Conservation (phyloP, 192 early-diverging fungal genomes). For the Neocallimastix lanati region DNA sequence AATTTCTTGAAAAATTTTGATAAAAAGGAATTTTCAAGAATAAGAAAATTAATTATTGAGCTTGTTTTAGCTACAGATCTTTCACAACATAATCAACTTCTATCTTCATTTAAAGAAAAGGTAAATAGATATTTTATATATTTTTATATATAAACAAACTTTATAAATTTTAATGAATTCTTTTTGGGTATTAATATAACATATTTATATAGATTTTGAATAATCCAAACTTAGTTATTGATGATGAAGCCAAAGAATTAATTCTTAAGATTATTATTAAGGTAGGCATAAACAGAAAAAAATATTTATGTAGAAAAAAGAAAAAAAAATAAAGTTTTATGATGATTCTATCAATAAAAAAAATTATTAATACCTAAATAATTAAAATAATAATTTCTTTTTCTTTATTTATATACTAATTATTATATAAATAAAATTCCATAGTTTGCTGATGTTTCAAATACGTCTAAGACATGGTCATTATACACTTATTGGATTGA, state of each 20-base stretch:
- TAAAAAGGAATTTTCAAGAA: background rate
- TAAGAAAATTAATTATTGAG: background rate
- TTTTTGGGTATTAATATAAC: too few relatives aligned
- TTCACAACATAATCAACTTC: slow-evolving; percentile 1
- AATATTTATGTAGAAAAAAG: too few relatives aligned
- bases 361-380: too few relatives aligned
- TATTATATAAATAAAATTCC: background rate
- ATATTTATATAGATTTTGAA: background rate
- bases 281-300: background rate
- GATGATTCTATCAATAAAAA: too few relatives aligned
- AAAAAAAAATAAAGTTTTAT: too few relatives aligned
- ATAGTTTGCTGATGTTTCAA: background rate
- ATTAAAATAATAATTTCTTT: too few relatives aligned
- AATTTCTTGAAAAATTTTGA: background rate
- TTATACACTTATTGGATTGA: background rate
- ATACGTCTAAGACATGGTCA: background rate
- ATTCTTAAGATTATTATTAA: background rate
- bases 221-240: background rate
- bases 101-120: slow-evolving; percentile 1
- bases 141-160: too few relatives aligned
- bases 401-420: too few relatives aligned
- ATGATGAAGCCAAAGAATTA: background rate
- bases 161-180: too few relatives aligned
- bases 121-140: background rate
- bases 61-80: slow-evolving; percentile 3